Base-by-base conservation (phyloP, 768 basidiomycete genomes). In the Collybia mongolica region DNA sequence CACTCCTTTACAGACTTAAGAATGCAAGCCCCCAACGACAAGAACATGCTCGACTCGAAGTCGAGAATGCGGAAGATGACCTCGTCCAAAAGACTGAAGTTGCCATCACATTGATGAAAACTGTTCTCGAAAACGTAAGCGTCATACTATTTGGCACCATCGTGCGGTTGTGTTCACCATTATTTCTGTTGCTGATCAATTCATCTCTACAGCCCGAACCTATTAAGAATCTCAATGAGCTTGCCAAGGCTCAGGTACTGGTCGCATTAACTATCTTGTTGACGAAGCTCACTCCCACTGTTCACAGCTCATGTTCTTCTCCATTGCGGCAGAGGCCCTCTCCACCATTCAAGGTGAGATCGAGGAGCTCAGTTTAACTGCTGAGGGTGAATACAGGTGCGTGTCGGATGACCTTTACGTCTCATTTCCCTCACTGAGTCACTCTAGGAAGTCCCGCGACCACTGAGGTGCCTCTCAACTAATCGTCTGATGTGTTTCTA, bases 81-180 rank as follows among this genome's bases (percentile, higher is more conserved):
- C 82, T 98, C 26, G 97, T 98, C 5, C 94, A 95, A 66, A 93
- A 93, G 77, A 99, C 97, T 19, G 97, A 99, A 68, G 89, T 95
- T 24, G 96, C 95, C 1, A 97, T 97, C 60, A 90, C 89, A 2
- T 80, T 93, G 39, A 96, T 97, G 94, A 96, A 96, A 77, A 88
- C 91, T n/a, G 96, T 98, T 14, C 79, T 99, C 35, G 96, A 98
- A 60, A 98, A 98, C 70, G 95, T 97, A 56, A 48, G 89, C 75
- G 2, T 19, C n/a, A n/a, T n/a, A n/a, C n/a, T n/a, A n/a, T n/a
- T n/a, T 18, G 35, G 8, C 24, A n/a, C 44, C 40, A 48, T 37
- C 9, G 6, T 36, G 7, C 40, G 28, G 39, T 53, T 28, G 44
- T 51, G 9, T 19, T 38, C n/a, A 11, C 43, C 12, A 20, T 7